A percentile compares a stretch with the other conserved stretches of the same genome.
phyloP scores from a whole-genome alignment of 2,329 filamentous ascomycete species.

The Fusarium cyanostomum region DNA sequence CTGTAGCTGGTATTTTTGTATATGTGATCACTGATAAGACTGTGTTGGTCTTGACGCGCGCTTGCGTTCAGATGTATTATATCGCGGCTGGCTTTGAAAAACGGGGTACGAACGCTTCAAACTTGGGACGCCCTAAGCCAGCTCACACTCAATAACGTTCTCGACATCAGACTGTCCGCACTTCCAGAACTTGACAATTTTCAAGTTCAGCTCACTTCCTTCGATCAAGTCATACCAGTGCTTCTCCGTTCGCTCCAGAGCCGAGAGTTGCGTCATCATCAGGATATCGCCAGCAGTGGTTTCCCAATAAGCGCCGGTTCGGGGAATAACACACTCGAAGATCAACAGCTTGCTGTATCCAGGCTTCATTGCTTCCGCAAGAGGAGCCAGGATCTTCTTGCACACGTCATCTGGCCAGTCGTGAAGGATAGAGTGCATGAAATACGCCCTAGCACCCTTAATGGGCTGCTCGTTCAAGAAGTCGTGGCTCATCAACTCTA shows the following conservation, averaged over 20 bases:
- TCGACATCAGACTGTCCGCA: conserved; percentile 16
- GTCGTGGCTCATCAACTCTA: conserved; percentile 29
- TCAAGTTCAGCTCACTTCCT: conserved; percentile 14
- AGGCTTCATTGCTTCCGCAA: conserved; percentile 43
- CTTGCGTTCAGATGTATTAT: no score
- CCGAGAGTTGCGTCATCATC: conserved; percentile 43
- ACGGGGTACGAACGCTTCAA: no score
- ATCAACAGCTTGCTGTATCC: conserved; percentile 49
- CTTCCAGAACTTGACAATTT: conserved; percentile 36
- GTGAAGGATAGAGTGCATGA: conserved; percentile 51
- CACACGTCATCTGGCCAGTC: conserved; percentile 55
- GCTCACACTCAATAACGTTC: conserved; percentile 38
- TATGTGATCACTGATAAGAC: no score
- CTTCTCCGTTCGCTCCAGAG: conserved; percentile 30
- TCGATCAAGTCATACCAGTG: conserved; percentile 31
- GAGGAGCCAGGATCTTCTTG: conserved; percentile 39
- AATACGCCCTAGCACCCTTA: conserved; percentile 30
- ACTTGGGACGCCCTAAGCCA: no score
- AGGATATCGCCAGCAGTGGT: conserved; percentile 43
- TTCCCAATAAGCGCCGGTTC: conserved; percentile 44
- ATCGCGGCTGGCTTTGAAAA: no score
- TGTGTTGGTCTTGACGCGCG: no score
- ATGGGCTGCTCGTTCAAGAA: conserved; percentile 40
- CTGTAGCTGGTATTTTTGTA: no score
- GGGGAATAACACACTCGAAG: conserved; percentile 47